Base-by-base conservation (phyloP, 2,329 filamentous ascomycete species). In the Aspergillus novoparasiticus region DNA sequence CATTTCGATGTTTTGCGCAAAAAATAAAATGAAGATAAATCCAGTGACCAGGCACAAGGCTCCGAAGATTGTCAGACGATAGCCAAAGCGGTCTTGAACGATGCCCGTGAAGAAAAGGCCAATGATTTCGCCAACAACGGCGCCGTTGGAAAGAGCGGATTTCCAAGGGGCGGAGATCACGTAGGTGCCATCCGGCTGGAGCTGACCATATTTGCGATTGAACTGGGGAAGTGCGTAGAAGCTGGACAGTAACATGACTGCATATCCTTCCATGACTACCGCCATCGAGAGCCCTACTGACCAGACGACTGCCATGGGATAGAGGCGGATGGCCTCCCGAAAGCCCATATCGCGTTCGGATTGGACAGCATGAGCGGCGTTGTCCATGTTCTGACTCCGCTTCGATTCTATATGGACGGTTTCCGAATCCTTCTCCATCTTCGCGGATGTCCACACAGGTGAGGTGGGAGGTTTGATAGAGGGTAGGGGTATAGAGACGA, bases 21-120 rank as follows among this genome's bases (percentile, higher is more conserved):
- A 81, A 71, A 81, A 81, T 10, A 72, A 68, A 46, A 81, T 71
- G 69, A 81, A 80, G 60, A 76, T 71, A 58, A 70, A 69, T 21
- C 66, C 69, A 21, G 67, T 65, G 2, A 74, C 32, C 32, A 34
- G 32, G 32, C 11, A 34, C 11, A 34, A 3, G 2, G 32, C 32
- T 34, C 32, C 32, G 6, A 34, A 68, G 60, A 75, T 68, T 41
- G 70, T 73, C 63, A 67, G 71, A 58, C 72, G 66, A 57, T 74
- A 76, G 4, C 71, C 71, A 30, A 69, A 70, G 11, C 66, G 64
- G n/a, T 72, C 69, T 50, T 71, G 68, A 9, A 63, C 46, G 50
- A 62, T 66, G 10, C 59, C 64, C 51, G 71, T 73, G 58, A 69
- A 51, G 34, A 72, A 28, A 2, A 72, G 58, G 28, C 70, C 70